Evolutionary conservation across 257 asterid genomes (phyloP).

Genomic region (Solanum virginianum): DNA sequence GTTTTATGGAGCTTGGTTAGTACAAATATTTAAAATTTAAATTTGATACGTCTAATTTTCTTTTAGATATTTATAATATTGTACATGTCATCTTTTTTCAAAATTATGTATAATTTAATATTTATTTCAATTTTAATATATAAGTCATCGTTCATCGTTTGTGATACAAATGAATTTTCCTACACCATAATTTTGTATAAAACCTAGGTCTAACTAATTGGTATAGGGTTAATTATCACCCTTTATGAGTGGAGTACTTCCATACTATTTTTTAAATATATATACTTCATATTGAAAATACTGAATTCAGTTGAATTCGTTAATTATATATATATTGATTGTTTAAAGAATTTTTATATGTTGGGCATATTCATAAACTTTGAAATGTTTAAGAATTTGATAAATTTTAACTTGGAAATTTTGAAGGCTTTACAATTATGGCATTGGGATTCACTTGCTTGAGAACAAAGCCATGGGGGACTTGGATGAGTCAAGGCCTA

Average conservation of each 20-base stretch:
- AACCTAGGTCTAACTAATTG: too few relatives aligned
- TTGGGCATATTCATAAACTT: not conserved
- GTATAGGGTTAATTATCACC: too few relatives aligned
- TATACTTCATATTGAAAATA: not conserved
- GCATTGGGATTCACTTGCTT: conserved; percentile 26
- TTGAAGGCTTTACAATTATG: conserved; percentile 22
- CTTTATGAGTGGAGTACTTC: too few relatives aligned
- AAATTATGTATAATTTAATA: not conserved
- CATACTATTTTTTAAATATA: too few relatives aligned
- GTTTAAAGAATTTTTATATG: too few relatives aligned
- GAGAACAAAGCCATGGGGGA: conserved; percentile 6
- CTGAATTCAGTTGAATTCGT: not conserved
- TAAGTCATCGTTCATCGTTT: too few relatives aligned
- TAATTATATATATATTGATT: not conserved
- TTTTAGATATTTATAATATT: not conserved
- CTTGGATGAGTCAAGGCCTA: conserved; percentile 3
- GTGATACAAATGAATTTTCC: too few relatives aligned
- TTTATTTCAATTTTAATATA: too few relatives aligned
- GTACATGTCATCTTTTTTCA: not conserved
- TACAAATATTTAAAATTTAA: not conserved
- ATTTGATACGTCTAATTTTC: not conserved
- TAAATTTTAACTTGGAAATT: not conserved
- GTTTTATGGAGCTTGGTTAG: conserved; percentile 23
- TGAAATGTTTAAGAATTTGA: not conserved
- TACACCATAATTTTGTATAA: too few relatives aligned